Evolutionary conservation across 176 grass and related monocot genomes (phyloP).

Genomic region (Secale cereale): DNA sequence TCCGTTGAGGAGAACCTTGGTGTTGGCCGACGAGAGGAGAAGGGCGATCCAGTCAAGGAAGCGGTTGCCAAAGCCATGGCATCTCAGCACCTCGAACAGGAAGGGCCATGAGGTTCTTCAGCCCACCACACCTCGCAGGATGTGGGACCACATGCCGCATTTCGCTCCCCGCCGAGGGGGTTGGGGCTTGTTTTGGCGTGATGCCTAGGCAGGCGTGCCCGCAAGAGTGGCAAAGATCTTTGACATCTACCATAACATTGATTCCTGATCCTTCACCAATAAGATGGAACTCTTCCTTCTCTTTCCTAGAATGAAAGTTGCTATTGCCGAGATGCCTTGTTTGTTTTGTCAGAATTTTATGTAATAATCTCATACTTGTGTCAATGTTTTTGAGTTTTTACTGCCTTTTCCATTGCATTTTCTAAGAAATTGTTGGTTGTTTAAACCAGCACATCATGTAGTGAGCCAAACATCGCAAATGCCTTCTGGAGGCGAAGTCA

Average conservation of each 20-base stretch:
- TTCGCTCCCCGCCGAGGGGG: neutral
- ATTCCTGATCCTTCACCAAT: neutral
- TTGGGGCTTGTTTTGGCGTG: neutral
- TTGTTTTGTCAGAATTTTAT: slow-evolving; percentile 15
- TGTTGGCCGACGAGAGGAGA: too few relatives aligned
- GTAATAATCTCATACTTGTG: slow-evolving; percentile 11
- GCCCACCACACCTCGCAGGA: neutral
- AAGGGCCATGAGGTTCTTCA: too few relatives aligned
- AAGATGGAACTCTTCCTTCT: neutral
- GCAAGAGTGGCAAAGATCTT: neutral
- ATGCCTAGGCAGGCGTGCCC: neutral
- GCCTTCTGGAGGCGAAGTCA: slow-evolving; percentile 73
- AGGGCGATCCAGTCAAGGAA: too few relatives aligned
- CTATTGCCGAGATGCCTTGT: neutral
- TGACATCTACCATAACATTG: neutral
- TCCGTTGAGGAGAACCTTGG: too few relatives aligned
- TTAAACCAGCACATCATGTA: slow-evolving; percentile 83
- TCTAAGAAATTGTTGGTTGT: slow-evolving; percentile 18
- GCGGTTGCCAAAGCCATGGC: too few relatives aligned
- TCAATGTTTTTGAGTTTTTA: slow-evolving; percentile 3
- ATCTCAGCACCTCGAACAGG: too few relatives aligned
- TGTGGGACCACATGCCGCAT: neutral
- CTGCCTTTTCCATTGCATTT: slow-evolving; percentile 39
- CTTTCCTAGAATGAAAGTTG: neutral
- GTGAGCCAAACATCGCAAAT: slow-evolving; percentile 96